Base-by-base conservation (phyloP, 139 green algal genomes). In the Spirogloea muscicola region DNA sequence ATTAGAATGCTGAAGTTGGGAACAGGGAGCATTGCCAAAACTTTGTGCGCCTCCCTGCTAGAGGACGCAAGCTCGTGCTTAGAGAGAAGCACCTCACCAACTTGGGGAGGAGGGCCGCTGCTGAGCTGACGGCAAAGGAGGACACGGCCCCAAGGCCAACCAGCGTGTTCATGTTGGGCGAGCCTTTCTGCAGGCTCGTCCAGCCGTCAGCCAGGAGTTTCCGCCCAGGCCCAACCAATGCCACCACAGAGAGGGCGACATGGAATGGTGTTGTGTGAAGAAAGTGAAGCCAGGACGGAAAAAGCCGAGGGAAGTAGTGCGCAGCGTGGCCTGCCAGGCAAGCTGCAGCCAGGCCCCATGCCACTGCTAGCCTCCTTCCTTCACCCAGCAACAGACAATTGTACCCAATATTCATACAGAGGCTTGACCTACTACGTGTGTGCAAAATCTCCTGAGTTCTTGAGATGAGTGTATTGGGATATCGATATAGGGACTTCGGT, bases 91-190 rank as follows among this genome's bases (percentile, higher is more conserved):
- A 68, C 58, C 58, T 69, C 18, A 87, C 87, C 70, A 94, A 69
- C 43, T 52, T 62, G 6, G 89, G 89, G 52, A 91, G 40, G n/a
- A 84, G 57, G 27, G 84, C 84, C 16, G 94, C 93, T 33, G 91
- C 86, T 34, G 86, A 87, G 76, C 79, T 90, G 13, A 97, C 87
- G 18, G 73, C 89, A 80, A 97, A 97, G 1, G 90, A 87, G 27
- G 93, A 86, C 5, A 77, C 74, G 0, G 93, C 90, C 2, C 94
- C 94, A 57, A 98, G 79, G 0, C 82, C 88, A 34, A 98, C 94
- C n/a, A 98, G 89, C 34, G 86, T 92, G 90, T 98, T 96, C 94
- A 98, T 98, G 86, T 97, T 94, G 0, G 94, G 94, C 18, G 87
- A 80, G 10, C 88, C 86, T 6, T 76, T 52, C 38, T 49, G 27